Evolutionary conservation across 2,329 filamentous ascomycete genomes (phyloP).

Genomic region (Aotearoamyces nothofagi): DNA sequence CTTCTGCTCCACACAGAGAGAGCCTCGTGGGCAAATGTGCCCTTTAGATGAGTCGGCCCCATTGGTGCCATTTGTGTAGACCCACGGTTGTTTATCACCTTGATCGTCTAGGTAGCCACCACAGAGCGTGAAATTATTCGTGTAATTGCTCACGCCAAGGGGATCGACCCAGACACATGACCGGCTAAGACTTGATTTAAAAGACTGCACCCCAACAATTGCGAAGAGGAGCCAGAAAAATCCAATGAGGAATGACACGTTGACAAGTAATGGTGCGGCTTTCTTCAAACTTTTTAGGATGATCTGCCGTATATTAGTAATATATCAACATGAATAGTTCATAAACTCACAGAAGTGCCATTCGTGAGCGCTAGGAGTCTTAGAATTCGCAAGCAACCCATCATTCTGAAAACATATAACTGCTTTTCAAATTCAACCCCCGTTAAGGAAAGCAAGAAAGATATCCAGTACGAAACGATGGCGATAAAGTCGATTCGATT

Average conservation of each 20-base stretch:
- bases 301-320: slow-evolving; percentile 34
- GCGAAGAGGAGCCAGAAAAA: slow-evolving; percentile 98
- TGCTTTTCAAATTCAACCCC: slow-evolving; percentile 56
- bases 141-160: slow-evolving; percentile 32
- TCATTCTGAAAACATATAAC: slow-evolving; percentile 87
- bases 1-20: slow-evolving; percentile 61
- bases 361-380: slow-evolving; percentile 83
- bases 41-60: slow-evolving; percentile 54
- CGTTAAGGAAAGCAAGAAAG: slow-evolving; percentile 57
- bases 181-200: slow-evolving; percentile 68
- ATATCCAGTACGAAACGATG: slow-evolving; percentile 89
- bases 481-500: slow-evolving; percentile 92
- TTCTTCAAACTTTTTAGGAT: slow-evolving; percentile 93
- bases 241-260: slow-evolving; percentile 83
- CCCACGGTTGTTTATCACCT: slow-evolving; percentile 49
- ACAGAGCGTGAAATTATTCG: slow-evolving; percentile 61
- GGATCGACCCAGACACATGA: slow-evolving; percentile 68
- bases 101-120: slow-evolving; percentile 60
- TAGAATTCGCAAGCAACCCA: slow-evolving; percentile 86
- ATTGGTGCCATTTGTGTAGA: slow-evolving; percentile 35
- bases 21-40: slow-evolving; percentile 73
- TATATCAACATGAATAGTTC: neutral
- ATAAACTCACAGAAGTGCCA: slow-evolving; percentile 65
- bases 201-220: slow-evolving; percentile 92
- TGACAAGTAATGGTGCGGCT: slow-evolving; percentile 76